Evolutionary conservation across 208 protist species (phyloP).

Genomic region (Trichomonas vaginalis): DNA sequence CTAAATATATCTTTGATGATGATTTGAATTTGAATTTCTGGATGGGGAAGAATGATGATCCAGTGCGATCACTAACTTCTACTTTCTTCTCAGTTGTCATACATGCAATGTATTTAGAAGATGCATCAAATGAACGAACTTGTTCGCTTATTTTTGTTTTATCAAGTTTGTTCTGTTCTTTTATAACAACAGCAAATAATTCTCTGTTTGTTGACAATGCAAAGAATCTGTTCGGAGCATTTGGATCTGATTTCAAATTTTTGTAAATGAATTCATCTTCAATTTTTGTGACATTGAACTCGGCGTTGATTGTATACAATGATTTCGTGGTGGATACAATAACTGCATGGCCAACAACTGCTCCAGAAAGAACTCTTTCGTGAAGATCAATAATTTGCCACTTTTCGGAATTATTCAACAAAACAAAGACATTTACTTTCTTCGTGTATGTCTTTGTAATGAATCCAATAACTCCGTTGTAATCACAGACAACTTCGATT

Average conservation of each 20-base stretch:
- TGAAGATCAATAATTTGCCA: neutral
- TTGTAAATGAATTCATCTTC: neutral
- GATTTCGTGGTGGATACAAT: neutral
- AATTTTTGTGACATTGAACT: neutral
- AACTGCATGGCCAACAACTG: neutral
- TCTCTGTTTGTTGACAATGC: neutral
- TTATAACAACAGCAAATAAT: neutral
- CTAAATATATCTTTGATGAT: neutral
- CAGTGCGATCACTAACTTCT: neutral
- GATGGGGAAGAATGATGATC: neutral
- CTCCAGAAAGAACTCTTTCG: neutral
- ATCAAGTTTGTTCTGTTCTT: neutral
- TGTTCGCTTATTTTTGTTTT: neutral
- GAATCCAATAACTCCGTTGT: neutral
- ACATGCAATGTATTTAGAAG: neutral
- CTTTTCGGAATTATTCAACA: neutral
- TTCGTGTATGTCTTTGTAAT: neutral
- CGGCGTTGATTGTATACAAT: neutral
- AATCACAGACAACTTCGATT: neutral
- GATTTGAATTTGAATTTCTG: neutral
- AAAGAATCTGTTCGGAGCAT: neutral
- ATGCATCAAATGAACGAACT: neutral
- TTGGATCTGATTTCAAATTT: neutral
- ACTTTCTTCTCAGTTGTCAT: neutral
- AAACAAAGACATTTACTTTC: neutral